Evolutionary conservation across 371 early-diverging fungal genomes (phyloP), one percentile per base, ranked within the genome.

Genomic region (Rhizomucor miehei): DNA sequence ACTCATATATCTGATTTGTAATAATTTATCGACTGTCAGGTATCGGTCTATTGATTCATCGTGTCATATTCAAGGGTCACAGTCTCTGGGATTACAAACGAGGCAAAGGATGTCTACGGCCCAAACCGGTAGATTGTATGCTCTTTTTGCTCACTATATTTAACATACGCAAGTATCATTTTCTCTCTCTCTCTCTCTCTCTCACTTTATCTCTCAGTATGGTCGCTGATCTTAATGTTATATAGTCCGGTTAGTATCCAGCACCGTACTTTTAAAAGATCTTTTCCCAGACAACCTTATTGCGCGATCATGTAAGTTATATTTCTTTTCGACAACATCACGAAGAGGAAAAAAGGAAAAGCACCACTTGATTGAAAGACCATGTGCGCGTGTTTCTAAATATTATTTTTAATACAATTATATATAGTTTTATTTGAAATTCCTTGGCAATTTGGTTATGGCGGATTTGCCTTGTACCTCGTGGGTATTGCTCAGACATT

Each of bases 401-500:
- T 21, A 21, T n/a, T 14, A 16, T 46, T 54, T 16, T 23, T 54
- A 17, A n/a, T 20, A n/a, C 21, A 8, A 36, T 21, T 12, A 13
- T 4, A 11, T 38, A 19, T 46, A 57, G 57, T 57, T 12, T 29
- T 57, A 8, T 66, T 66, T 47, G 67, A 66, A 36, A 62, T 66
- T 19, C 57, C 59, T 13, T 66, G 67, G 67, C 67, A 66, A 43
- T 59, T 59, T 59, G 67, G 67, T 11, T 61, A 55, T 48, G 67
- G 62, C 21, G 46, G 57, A 0, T 66, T 66, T 54, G 61, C 62
- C 1, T 51, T 66, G 0, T 66, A 66, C 24, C 46, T 62, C 23
- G 59, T 66, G 34, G 67, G 67, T 13, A 66, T 66, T 45, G 67
- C 67, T 14, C 67, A 66, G 51, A 59, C 67, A 17, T 37, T 66